Percentiles rank a stretch among this genome's conserved stretches.
phyloP scores from a whole-genome alignment of 2,329 filamentous ascomycete genomes.

The Dactylellina leptospora region DNA sequence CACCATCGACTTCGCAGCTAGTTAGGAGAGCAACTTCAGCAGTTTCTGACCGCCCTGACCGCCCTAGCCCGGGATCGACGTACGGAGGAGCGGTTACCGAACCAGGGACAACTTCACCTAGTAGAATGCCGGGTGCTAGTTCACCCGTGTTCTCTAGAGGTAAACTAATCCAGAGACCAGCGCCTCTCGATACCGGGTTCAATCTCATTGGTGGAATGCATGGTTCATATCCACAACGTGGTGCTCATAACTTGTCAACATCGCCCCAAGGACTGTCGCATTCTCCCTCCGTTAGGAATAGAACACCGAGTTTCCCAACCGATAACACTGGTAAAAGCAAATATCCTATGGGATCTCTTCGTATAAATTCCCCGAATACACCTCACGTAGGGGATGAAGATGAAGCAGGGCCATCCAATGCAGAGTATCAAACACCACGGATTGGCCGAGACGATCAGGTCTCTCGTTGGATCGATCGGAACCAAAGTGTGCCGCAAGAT shows the following conservation, averaged over 20 bases:
- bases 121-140: slow-evolving; percentile 13
- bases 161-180: slow-evolving; percentile 28
- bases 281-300: slow-evolving; percentile 23
- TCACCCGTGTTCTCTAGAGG: slow-evolving; percentile 26
- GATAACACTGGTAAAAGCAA: slow-evolving; percentile 19
- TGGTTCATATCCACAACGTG: slow-evolving; percentile 20
- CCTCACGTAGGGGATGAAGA: slow-evolving; percentile 25
- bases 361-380: slow-evolving; percentile 43
- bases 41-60: slow-evolving; percentile 45
- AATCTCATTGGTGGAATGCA: slow-evolving; percentile 11
- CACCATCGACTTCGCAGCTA: slow-evolving; percentile 21
- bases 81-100: slow-evolving; percentile 36
- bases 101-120: slow-evolving; percentile 24
- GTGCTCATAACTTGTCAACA: slow-evolving; percentile 17
- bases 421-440: slow-evolving; percentile 28
- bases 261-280: slow-evolving; percentile 26
- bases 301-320: slow-evolving; percentile 41
- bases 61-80: slow-evolving; percentile 28
- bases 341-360: slow-evolving; percentile 25
- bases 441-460: slow-evolving; percentile 37
- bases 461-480: slow-evolving; percentile 47
- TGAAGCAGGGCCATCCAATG: slow-evolving; percentile 30
- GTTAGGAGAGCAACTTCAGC: slow-evolving; percentile 26
- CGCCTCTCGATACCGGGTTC: slow-evolving; percentile 34
- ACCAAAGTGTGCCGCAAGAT: slow-evolving; percentile 45